phyloP scores from a whole-genome alignment of 345 rosid genomes.

The Physaria fendleri region DNA sequence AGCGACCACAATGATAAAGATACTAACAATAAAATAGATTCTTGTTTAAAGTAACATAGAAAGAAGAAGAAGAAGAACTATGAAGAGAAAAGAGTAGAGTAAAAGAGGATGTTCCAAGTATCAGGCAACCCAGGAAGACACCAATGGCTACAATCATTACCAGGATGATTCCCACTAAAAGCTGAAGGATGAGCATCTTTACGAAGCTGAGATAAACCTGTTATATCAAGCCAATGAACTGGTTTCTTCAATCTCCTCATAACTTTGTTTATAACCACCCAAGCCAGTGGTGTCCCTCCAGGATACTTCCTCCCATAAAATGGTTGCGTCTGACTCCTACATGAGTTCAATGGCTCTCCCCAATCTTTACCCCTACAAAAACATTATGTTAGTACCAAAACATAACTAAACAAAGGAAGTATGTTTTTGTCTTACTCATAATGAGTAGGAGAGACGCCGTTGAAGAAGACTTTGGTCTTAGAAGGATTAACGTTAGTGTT shows the following conservation, averaged over 20 bases:
- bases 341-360: constrained; percentile 55
- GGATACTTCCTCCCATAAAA: constrained; percentile 61
- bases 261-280: constrained; percentile 62
- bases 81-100: constrained; percentile 42
- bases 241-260: constrained; percentile 68
- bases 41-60: background rate
- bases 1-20: background rate
- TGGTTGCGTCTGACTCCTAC: constrained; percentile 57
- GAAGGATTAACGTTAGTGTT: constrained; percentile 51
- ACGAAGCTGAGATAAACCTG: constrained; percentile 51
- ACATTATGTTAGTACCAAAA: too few species aligned
- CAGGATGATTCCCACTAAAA: constrained; percentile 38
- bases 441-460: constrained; percentile 75
- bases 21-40: constrained; percentile 9
- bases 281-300: constrained; percentile 60
- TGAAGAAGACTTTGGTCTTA: constrained; percentile 80
- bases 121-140: constrained; percentile 96
- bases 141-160: constrained; percentile 86
- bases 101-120: constrained; percentile 75
- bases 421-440: constrained; percentile 71
- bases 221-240: constrained; percentile 63
- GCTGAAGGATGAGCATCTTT: constrained; percentile 77
- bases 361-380: constrained; percentile 74
- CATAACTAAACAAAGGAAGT: background rate
- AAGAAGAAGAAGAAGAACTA: background rate